A percentile compares a stretch with the other conserved stretches of the same genome.
phyloP scores from a whole-genome alignment of 2,329 filamentous ascomycete genomes.

The Ploettnerulaceae sp. region DNA sequence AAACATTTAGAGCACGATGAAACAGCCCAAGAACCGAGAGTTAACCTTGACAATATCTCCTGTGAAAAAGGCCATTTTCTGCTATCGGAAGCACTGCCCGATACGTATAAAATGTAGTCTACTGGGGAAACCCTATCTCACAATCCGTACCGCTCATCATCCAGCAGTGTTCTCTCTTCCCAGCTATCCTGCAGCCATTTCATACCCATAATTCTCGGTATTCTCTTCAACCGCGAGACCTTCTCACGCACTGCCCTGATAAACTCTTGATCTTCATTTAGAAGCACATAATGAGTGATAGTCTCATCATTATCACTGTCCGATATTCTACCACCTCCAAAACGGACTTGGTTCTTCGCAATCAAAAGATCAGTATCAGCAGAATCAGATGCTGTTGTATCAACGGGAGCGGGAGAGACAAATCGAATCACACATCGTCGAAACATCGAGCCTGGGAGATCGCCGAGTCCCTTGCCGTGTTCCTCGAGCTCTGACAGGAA shows the following conservation, averaged over 20 bases:
- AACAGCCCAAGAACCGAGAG: too few species aligned
- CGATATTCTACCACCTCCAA: constrained; percentile 60
- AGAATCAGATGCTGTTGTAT: constrained; percentile 1
- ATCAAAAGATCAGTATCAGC: constrained; percentile 38
- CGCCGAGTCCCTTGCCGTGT: constrained; percentile 48
- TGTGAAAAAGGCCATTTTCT: neutral
- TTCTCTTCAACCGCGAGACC: constrained; percentile 41
- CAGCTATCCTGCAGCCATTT: constrained; percentile 79
- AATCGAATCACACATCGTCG: constrained; percentile 37
- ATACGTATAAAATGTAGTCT: too few species aligned
- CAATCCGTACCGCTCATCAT: constrained; percentile 62
- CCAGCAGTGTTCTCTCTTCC: constrained; percentile 70
- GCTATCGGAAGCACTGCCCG: neutral
- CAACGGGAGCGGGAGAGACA: constrained; percentile 38
- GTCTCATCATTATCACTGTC: constrained; percentile 45
- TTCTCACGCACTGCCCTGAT: constrained; percentile 42
- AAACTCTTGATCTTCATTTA: constrained; percentile 38
- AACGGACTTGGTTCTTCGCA: constrained; percentile 56
- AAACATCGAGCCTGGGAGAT: constrained; percentile 50
- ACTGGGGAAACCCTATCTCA: too few species aligned
- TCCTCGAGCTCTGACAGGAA: constrained; percentile 53
- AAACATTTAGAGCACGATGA: too few species aligned
- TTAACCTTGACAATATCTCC: too few species aligned
- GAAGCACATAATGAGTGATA: constrained; percentile 70
- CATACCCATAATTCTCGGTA: constrained; percentile 65